A percentile compares a stretch with the other conserved stretches of the same genome.
Evolutionary conservation across 2,329 filamentous ascomycete genomes (phyloP).

Genomic region (Teratosphaeria zuluensis): DNA sequence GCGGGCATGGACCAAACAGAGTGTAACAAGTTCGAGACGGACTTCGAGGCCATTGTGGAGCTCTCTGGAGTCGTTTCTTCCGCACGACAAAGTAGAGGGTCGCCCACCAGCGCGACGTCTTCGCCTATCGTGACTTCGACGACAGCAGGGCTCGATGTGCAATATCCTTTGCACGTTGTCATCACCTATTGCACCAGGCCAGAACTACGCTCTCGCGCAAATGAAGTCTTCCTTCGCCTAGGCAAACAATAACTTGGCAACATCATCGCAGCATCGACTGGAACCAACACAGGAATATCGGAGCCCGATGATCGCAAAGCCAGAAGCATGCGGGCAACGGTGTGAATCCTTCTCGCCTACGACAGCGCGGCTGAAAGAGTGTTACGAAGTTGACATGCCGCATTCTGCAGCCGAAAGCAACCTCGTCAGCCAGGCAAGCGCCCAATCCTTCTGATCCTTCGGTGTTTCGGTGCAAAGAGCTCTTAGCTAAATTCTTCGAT

Average conservation of each 20-base stretch:
- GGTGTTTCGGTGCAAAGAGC: background rate
- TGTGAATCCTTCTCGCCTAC: background rate
- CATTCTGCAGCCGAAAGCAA: background rate
- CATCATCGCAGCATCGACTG: background rate
- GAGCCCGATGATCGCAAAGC: background rate
- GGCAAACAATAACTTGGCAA: background rate
- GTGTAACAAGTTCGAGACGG: constrained; percentile 14
- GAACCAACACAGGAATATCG: background rate
- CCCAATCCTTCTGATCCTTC: background rate
- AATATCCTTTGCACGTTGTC: constrained; percentile 18
- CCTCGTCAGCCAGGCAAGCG: background rate
- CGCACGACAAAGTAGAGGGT: background rate
- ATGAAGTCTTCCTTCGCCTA: constrained; percentile 1
- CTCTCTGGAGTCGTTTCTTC: constrained; percentile 17
- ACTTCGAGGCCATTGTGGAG: constrained; percentile 23
- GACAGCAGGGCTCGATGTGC: constrained; percentile 13
- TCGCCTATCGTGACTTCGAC: constrained; percentile 3
- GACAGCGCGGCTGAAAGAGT: background rate
- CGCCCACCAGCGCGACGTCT: constrained; percentile 4
- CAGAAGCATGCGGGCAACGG: background rate
- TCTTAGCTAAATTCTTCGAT: background rate
- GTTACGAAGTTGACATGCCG: background rate
- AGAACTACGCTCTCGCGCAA: background rate
- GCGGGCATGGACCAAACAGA: constrained; percentile 7
- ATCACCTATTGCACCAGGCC: constrained; percentile 12